Evolutionary conservation across 2,329 filamentous ascomycete genomes (phyloP), one percentile per base, ranked within the genome.

Genomic region (Plectosphaerella plurivora): DNA sequence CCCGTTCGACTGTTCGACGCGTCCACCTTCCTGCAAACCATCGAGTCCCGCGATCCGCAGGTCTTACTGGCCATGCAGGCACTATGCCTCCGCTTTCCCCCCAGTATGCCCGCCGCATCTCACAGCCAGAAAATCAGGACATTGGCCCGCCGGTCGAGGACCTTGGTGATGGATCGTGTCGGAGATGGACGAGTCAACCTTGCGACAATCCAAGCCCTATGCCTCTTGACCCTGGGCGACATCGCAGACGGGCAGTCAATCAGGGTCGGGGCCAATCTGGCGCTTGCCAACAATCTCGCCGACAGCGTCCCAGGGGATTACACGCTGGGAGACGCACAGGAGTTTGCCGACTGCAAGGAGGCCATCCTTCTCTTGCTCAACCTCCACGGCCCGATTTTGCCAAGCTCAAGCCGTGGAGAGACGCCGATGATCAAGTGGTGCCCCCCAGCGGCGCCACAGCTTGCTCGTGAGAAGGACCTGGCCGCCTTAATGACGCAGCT

Each of bases 1-100:
- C 76, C 76, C 6, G 63, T 81, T 20, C 70, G 71, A 15, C 62
- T 81, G 0, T 80, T 81, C 49, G 63, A 70, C 16, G 58, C 66
- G 11, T 62, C 65, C 4, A 65, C 57, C 2, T 76, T 79, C 54
- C 51, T 77, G 9, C 55, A 61, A 6, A 72, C 65, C 37, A 59
- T 78, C 7, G 56, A 63, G 14, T 57, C 63, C 20, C 67, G 76
- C 10, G 63, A 68, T n/a, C 60, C 60, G 0, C 69, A 70, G 51
- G 51, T 73, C 3, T 48, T 69, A 0, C 62, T 71, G 14, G 59
- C 67, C 0, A 49, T 67, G 53, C 58, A 78, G 28, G 71, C 73
- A 3, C 55, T 79, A 39, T 66, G 68, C 2, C 61, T 71, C 3
- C 68, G 77, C 4, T 80, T 78, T 52, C 68, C 52, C 44, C 51